Percentiles rank a stretch among this genome's conserved stretches.
These are phyloP conservation scores for Yarrowia bubula DNA, from an alignment of 805 yeast genomes.

Conservation along the genomic window DNA sequence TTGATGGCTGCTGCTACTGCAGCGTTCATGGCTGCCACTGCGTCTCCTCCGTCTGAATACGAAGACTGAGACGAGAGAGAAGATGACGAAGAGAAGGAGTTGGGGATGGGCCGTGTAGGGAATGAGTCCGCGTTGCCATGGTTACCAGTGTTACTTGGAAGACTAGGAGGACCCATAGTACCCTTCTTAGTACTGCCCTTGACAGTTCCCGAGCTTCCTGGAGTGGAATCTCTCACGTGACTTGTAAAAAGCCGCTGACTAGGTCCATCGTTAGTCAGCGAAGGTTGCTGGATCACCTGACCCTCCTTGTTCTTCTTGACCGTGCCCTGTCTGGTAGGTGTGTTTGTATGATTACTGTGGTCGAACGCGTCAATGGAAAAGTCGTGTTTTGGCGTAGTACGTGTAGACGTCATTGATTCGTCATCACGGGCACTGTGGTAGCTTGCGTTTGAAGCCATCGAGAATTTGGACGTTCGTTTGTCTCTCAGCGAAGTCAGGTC, in stretches of 20 bases:
- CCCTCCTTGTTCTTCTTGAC: background rate
- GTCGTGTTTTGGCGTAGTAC: constrained; percentile 13
- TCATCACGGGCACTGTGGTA: constrained; percentile 11
- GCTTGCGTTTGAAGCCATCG: constrained; percentile 6
- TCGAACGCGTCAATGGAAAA: background rate
- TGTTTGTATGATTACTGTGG: background rate
- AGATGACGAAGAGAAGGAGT: background rate
- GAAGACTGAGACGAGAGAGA: background rate
- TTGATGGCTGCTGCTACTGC: constrained; percentile 17
- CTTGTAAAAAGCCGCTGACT: background rate
- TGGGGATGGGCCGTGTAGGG: background rate
- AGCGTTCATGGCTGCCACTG: constrained; percentile 9
- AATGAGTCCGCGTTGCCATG: background rate
- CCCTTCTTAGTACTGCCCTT: background rate
- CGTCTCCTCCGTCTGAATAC: background rate
- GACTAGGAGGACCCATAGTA: background rate
- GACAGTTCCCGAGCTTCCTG: background rate
- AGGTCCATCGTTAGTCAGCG: too few species aligned
- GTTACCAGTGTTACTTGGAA: background rate
- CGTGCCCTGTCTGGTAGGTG: background rate
- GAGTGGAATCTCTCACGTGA: background rate
- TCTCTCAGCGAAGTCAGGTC: background rate
- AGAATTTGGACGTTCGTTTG: constrained; percentile 3
- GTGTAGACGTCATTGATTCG: background rate
- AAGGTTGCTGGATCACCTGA: background rate